phyloP scores from a whole-genome alignment of 1,284 basidiomycete species.

The Stereum hirsutum region DNA sequence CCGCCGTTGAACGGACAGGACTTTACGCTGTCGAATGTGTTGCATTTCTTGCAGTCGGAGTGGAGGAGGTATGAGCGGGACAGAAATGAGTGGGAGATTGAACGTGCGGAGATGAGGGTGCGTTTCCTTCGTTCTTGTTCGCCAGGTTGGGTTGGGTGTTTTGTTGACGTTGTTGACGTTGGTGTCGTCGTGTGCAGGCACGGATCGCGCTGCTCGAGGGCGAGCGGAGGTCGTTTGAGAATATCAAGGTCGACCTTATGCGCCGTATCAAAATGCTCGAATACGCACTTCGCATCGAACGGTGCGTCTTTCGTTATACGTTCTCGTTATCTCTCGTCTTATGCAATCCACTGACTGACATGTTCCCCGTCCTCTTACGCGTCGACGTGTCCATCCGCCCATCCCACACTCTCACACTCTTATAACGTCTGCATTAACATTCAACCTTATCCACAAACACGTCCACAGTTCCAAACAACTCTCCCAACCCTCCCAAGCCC shows the following conservation, averaged over 20 bases:
- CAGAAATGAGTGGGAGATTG: conserved; percentile 99
- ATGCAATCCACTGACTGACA: conserved; percentile 16
- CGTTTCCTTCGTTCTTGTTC: conserved; percentile 23
- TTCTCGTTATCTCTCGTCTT: neutral
- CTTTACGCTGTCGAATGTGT: conserved; percentile 88
- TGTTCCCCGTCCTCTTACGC: conserved; percentile 19
- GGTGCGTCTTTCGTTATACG: conserved; percentile 39
- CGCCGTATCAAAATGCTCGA: conserved; percentile 99
- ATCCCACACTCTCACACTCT: too few species aligned
- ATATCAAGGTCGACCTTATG: conserved; percentile 92
- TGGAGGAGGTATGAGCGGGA: conserved; percentile 96
- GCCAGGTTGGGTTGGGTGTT: too few species aligned
- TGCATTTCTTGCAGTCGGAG: conserved; percentile 97
- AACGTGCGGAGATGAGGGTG: conserved; percentile 97
- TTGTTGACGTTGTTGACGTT: conserved; percentile 21
- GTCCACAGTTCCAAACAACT: conserved; percentile 78
- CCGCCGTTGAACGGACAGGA: conserved; percentile 78
- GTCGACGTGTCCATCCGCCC: too few species aligned
- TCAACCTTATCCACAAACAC: too few species aligned
- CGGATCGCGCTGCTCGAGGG: conserved; percentile 97
- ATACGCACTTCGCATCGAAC: conserved; percentile 89
- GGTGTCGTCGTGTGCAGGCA: conserved; percentile 43
- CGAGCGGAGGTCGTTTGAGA: conserved; percentile 92
- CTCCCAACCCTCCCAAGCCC: conserved; percentile 31
- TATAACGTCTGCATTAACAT: too few species aligned